Base-by-base conservation (phyloP, 2,329 filamentous ascomycete genomes). In the Pseudodiploospora longispora region DNA sequence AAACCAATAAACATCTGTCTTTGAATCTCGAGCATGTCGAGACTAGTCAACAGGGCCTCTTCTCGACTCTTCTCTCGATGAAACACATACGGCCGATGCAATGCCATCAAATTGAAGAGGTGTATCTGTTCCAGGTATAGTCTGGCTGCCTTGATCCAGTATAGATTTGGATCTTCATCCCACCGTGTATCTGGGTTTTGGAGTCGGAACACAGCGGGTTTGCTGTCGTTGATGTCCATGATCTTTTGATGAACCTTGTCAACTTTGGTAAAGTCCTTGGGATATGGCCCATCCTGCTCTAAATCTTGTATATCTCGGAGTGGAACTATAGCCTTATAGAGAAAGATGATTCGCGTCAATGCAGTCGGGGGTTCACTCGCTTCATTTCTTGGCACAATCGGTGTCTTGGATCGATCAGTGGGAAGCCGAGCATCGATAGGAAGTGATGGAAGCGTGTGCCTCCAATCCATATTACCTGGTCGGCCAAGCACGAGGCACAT, bases 41-140 rank as follows among this genome's bases (percentile, higher is more conserved):
- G 53, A 40, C 73, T 76, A 4, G 78, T 76, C 51, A 68, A 67
- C 4, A 82, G 66, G 2, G 77, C 77, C 50, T 76, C 73, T 4
- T 65, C 64, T n/a, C 78, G 66, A 52, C 74, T 79, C 32, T 65
- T 61, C 5, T 67, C 58, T 9, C 75, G 70, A 10, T 76, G 77
- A 50, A 82, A 82, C 19, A 82, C 72, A 53, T 81, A 82, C 0
- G 78, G 76, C 27, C 78, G 68, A 48, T 83, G 79, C 34, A 83
- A 64, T 4, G 75, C 76, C 63, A 82, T 76, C 40, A 76, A 59
- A 46, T 74, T 71, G 54, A 82, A 79, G 0, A 70, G 63, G 8
- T 68, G 59, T 5, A 74, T 55, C 51, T 76, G 74, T 10, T 72
- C 70, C 40, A 74, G 55, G 40, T 68, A 65, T 45, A 67, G 62